Evolutionary conservation across 2,329 filamentous ascomycete genomes (phyloP), one percentile per base, ranked within the genome.

Genomic region (Aspergillus sojae): DNA sequence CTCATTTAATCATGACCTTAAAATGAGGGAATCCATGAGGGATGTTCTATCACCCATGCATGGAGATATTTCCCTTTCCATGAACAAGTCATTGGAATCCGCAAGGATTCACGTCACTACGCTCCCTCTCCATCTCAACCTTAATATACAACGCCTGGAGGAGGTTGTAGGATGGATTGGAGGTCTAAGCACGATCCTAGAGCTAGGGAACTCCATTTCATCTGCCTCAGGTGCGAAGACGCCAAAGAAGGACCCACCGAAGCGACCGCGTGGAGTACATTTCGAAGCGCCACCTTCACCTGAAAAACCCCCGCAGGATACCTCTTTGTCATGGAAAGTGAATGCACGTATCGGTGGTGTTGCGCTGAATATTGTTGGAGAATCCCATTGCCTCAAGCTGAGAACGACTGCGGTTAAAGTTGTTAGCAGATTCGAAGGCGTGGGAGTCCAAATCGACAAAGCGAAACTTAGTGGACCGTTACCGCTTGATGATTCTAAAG

Each of bases 161-260:
- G 93, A 97, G 71, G 92, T 92, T 0, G 88, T 98, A 64, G 88
- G 88, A 61, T 93, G 92, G 84, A 94, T 97, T 77, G 95, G 95
- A 41, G 95, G 95, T 0, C 82, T 99, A 50, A 97, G 94, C 75
- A 93, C 93, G 68, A 90, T 99, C 58, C 81, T 99, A 50, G 96
- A 95, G 71, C 86, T 97, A 75, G 92, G 93, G 66, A 91, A 87
- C 63, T 97, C 94, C 0, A 91, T 96, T 66, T 88, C 90, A 12
- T 93, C 91, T 0, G 90, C 87, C 64, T 85, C 87, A n/a, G 87
- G 89, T 1, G 71, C 77, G 67, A 74, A 79, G 72, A 74, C 70
- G 14, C 76, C 74, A 32, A 70, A 75, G 16, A 72, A 72, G 43
- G 69, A 72, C 56, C 59, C 65, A 52, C 72, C 69, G 67, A 71